Evolutionary conservation across 2,329 filamentous ascomycete genomes (phyloP), one percentile per base, ranked within the genome.

Genomic region (Neofusicoccum kwambonambiense): DNA sequence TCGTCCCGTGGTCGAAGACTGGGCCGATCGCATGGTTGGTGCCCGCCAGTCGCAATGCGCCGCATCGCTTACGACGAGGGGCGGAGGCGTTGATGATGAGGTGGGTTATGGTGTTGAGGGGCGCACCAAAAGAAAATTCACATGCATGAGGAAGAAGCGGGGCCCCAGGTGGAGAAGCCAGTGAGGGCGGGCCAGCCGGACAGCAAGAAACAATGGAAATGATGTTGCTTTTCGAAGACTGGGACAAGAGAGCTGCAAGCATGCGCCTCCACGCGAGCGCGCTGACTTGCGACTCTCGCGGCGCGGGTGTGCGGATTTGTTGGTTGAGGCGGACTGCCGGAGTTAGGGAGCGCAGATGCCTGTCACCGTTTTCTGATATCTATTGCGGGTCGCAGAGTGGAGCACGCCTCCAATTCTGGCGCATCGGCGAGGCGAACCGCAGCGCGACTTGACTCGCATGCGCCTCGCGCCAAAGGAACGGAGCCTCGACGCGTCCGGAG

Each of bases 61-160:
- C 41, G 44, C 56, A 47, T 27, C 22, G 56, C 41, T 47, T 45
- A 47, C 22, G 22, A 27, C 6, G 51, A 56, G 17, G 51, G 51
- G 51, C 51, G 37, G 41, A 22, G 56, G 41, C 41, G 56, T 35
- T n/a, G 31, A 12, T 47, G 41, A 37, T 37, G 41, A 45, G 22
- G 27, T 58, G 13, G 39, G 37, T 31, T 31, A 35, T 58, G 54
- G 54, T 58, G 54, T 58, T 58, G 54, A 58, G 54, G 49, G 27
- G 45, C 45, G 22, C 45, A 27, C 9, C 45, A 31, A 7, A 7
- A 31, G 22, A 49, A 7, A 49, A 49, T n/a, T 19, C 52, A 31
- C 52, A 42, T 15, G 37, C 52, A n/a, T 31, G 27, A 42, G 17
- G 19, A 35, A 37, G 37, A 13, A 42, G 39, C 54, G 54, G 39